phyloP scores from a whole-genome alignment of 768 basidiomycete species.

The Atractiella rhizophila region DNA sequence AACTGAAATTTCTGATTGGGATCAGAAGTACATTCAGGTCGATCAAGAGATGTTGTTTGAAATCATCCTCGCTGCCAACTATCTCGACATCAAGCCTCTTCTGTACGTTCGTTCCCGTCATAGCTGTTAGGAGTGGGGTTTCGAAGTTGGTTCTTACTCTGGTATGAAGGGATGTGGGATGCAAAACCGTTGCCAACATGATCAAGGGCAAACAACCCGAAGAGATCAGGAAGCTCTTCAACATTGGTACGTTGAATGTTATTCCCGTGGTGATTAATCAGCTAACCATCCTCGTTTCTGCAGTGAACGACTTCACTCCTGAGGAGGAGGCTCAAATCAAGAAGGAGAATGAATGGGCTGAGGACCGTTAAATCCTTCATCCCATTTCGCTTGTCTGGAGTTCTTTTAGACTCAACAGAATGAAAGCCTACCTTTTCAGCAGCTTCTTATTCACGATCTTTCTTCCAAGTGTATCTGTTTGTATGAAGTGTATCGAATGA shows the following conservation, averaged over 20 bases:
- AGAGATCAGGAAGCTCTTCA: constrained; percentile 46
- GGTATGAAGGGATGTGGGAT: constrained; percentile 51
- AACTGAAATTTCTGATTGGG: neutral
- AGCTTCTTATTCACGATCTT: neutral
- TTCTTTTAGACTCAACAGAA: neutral
- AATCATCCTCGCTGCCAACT: constrained; percentile 53
- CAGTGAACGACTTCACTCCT: too few species aligned
- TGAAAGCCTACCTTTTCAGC: neutral
- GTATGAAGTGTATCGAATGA: too few species aligned
- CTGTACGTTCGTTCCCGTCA: constrained; percentile 33
- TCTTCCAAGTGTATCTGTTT: too few species aligned
- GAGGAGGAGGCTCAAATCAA: constrained; percentile 98
- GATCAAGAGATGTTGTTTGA: neutral
- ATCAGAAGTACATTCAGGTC: neutral
- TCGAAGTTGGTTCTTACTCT: neutral
- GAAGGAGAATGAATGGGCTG: constrained; percentile 47
- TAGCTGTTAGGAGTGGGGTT: neutral
- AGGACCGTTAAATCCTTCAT: neutral
- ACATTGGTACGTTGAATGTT: constrained; percentile 41
- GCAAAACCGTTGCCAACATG: constrained; percentile 97
- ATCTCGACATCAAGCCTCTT: constrained; percentile 90
- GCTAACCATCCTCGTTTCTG: neutral
- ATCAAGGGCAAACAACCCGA: constrained; percentile 98
- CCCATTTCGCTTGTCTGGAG: neutral
- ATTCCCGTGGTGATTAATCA: neutral